Percentiles rank a stretch among this genome's conserved stretches.
phyloP scores from a whole-genome alignment of 78 protist species.

The Dictyostelium capitatum region DNA sequence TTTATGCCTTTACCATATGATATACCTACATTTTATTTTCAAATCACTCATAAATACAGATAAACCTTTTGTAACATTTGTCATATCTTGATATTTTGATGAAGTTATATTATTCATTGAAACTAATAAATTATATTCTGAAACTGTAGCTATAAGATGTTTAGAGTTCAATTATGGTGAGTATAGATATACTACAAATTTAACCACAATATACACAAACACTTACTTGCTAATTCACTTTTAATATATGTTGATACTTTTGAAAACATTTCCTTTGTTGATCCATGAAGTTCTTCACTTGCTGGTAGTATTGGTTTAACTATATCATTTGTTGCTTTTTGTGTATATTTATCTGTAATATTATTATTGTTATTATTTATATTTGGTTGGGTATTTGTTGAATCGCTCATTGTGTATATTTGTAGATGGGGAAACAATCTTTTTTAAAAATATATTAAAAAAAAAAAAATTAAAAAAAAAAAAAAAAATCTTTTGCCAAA shows the following conservation, averaged over 20 bases:
- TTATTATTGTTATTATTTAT: not conserved
- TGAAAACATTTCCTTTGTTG: slow-evolving; percentile 69
- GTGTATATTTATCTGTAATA: slow-evolving; percentile 10
- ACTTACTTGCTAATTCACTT: slow-evolving; percentile 66
- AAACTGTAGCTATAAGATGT: slow-evolving; percentile 44
- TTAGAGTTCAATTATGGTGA: no score
- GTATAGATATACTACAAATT: not conserved
- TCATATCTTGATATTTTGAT: slow-evolving; percentile 76
- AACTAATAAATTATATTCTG: slow-evolving; percentile 72
- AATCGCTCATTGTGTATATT: no score
- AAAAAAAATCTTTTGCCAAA: not conserved
- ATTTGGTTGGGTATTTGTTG: not conserved
- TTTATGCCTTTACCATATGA: no score
- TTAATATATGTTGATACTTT: slow-evolving; percentile 65
- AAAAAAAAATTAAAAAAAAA: not conserved
- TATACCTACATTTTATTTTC: slow-evolving; percentile 50
- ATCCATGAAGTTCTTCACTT: slow-evolving; percentile 30
- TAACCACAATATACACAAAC: no score
- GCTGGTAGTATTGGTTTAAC: slow-evolving; percentile 36
- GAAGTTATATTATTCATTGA: slow-evolving; percentile 77
- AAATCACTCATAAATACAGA: slow-evolving; percentile 70
- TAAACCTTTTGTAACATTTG: slow-evolving; percentile 61
- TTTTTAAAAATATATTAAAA: not conserved
- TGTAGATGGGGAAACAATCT: no score
- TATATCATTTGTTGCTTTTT: slow-evolving; percentile 61